phyloP scores from a whole-genome alignment of 345 rosid species.

The Anacardium occidentale region DNA sequence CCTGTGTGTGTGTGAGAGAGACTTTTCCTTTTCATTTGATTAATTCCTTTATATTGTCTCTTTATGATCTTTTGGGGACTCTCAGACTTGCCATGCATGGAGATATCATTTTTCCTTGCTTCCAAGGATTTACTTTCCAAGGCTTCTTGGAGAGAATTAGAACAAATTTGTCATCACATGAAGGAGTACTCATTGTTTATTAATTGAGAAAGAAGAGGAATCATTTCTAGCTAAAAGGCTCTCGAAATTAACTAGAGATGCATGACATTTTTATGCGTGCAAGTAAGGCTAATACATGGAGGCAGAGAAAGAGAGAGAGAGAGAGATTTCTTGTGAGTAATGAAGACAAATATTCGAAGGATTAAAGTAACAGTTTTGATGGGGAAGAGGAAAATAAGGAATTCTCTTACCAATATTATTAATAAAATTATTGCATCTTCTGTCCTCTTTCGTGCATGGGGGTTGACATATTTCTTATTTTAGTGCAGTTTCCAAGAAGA shows the following conservation, averaged over 20 bases:
- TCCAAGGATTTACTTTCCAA: constrained; percentile 47
- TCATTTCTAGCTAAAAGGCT: constrained; percentile 31
- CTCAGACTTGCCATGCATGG: background rate
- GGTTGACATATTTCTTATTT: constrained; percentile 30
- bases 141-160: constrained; percentile 36
- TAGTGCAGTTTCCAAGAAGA: constrained; percentile 2
- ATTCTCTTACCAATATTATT: constrained; percentile 2
- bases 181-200: background rate
- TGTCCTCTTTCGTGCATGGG: constrained; percentile 33
- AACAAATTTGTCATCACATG: constrained; percentile 30
- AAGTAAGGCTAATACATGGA: constrained; percentile 4
- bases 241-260: constrained; percentile 20
- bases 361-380: constrained; percentile 27
- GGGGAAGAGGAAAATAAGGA: constrained; percentile 25
- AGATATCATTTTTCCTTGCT: constrained; percentile 10
- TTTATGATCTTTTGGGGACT: constrained; percentile 5
- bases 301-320: constrained; percentile 22
- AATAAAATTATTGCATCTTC: constrained; percentile 12
- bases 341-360: constrained; percentile 43
- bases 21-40: background rate
- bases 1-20: background rate
- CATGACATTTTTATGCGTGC: constrained; percentile 13
- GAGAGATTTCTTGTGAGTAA: constrained; percentile 10
- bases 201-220: constrained; percentile 29
- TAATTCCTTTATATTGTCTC: constrained; percentile 17